Base-by-base conservation (phyloP, 2,329 filamentous ascomycete species). In the Trichoderma arundinaceum region DNA sequence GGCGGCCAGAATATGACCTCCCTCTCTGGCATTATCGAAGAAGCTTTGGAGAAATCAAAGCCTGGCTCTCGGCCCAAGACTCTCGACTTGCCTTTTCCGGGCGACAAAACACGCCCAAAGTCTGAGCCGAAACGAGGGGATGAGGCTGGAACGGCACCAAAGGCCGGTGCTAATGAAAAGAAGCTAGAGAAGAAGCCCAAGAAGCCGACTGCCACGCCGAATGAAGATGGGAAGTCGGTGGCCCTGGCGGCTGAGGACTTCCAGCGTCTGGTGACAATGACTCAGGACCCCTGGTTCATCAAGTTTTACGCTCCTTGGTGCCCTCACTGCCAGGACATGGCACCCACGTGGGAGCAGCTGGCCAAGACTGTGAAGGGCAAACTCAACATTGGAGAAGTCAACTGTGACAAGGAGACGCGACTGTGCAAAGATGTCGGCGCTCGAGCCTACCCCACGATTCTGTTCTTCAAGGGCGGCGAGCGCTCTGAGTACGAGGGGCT, bases 281-380 rank as follows among this genome's bases (percentile, higher is more conserved):
- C 92, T 0, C 88, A 91, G 69, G 93, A 98, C 69, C 90, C 94
- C 6, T 99, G 95, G 95, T 97, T 99, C 75, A 88, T 99, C 83
- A 99, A 99, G 78, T 98, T 99, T 77, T 98, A 97, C 76, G 94
- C 92, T 17, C 96, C 95, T 6, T 98, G 94, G 95, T 99, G 95
- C 77, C 88, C 89, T 71, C 95, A 99, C 79, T 99, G 96, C 78
- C 92, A 97, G 79, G 92, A 92, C 43, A 88, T 99, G 84, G 92
- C 91, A 41, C 91, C 95, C 2, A 93, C 88, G 69, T 99, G 95
- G 95, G 83, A 88, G 68, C 91, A 94, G 73, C 87, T 99, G 78
- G 91, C 91, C 51, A 93, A 94, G 75, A 92, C 94, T 74, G 95
- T 97, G 92, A 88, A 93, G 77, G 91, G 90, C 49, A 89, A 87